Conservation (phyloP, 345 rosid species). For the Camelina hispida region DNA sequence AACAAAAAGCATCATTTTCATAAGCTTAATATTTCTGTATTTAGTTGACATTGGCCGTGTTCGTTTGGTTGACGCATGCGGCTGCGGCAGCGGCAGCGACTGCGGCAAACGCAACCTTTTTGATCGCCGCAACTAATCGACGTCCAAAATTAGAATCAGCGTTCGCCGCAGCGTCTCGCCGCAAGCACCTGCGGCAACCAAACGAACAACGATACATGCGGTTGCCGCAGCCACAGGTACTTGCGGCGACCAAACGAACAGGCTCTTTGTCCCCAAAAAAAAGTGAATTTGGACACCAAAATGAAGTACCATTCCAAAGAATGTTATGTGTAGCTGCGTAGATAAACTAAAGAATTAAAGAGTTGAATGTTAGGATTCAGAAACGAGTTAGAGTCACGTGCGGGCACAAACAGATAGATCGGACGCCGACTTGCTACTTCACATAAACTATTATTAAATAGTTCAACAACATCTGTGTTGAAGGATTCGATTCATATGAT, state of each 20-base stretch:
- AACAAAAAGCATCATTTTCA: not conserved
- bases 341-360: conserved; percentile 17
- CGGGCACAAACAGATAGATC: conserved; percentile 35
- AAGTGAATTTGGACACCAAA: conserved; percentile 34
- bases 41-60: conserved; percentile 11
- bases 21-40: not conserved
- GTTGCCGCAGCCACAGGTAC: too few relatives aligned
- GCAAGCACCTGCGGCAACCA: too few relatives aligned
- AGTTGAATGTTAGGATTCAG: conserved; percentile 12
- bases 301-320: conserved; percentile 29
- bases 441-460: conserved; percentile 14
- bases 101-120: too few relatives aligned
- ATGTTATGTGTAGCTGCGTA: not conserved
- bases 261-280: conserved; percentile 7
- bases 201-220: too few relatives aligned
- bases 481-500: not conserved
- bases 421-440: conserved; percentile 24
- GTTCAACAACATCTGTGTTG: conserved; percentile 1
- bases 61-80: too few relatives aligned
- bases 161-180: too few relatives aligned
- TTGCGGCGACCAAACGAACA: too few relatives aligned
- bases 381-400: conserved; percentile 31
- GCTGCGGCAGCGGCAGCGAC: too few relatives aligned
- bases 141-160: too few relatives aligned
- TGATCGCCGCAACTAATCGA: too few relatives aligned